Evolutionary conservation across 192 early-diverging fungal species (phyloP).

Genomic region (Backusella circina): DNA sequence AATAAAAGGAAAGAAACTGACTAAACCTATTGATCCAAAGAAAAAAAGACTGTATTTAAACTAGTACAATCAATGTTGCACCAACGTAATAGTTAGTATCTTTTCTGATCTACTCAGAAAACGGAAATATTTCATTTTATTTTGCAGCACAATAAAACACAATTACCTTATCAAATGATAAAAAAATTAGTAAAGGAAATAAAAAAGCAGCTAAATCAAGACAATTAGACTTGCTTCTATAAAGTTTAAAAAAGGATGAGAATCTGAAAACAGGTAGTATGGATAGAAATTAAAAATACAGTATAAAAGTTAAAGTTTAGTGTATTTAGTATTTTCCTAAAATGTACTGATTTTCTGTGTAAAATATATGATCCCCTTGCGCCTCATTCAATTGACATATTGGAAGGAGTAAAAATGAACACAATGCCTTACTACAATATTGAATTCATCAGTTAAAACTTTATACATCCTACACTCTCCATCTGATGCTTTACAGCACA

Average conservation of each 20-base stretch:
- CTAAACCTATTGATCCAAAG: neutral
- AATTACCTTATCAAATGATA: neutral
- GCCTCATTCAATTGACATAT: neutral
- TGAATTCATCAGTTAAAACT: neutral
- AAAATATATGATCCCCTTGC: neutral
- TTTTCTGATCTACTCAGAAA: neutral
- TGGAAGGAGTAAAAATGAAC: neutral
- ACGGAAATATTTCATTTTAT: neutral
- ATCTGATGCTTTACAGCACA: neutral
- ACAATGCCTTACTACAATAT: neutral
- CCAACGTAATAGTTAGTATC: neutral
- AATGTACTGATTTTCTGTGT: neutral
- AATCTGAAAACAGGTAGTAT: neutral
- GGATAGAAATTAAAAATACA: neutral
- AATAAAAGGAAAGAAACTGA: neutral
- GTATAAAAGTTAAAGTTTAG: neutral
- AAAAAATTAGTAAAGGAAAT: neutral
- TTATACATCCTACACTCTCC: neutral
- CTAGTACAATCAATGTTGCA: neutral
- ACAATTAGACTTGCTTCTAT: neutral
- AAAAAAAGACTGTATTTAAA: neutral
- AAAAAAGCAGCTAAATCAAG: neutral
- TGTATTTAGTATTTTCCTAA: neutral
- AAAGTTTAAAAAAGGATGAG: neutral
- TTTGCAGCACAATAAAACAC: neutral